These are phyloP conservation scores for Citrus hindsii DNA, from an alignment of 345 rosid genomes.

Conservation along the genomic window DNA sequence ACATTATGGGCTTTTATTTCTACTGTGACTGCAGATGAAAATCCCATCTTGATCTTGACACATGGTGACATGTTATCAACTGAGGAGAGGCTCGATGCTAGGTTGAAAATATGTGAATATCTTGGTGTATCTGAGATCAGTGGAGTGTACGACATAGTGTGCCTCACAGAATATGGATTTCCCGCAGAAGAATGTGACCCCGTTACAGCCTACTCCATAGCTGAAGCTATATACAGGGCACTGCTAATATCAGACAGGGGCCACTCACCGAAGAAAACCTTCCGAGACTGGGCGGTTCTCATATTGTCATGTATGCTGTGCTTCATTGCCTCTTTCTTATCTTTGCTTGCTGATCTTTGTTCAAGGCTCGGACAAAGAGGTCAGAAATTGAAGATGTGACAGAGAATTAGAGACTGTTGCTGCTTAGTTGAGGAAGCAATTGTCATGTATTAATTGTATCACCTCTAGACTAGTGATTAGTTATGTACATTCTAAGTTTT, in stretches of 20 bases:
- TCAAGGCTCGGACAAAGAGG: constrained; percentile 32
- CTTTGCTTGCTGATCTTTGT: constrained; percentile 41
- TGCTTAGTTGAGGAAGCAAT: no score
- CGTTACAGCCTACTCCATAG: constrained; percentile 37
- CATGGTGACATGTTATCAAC: constrained; percentile 52
- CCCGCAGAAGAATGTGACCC: constrained; percentile 54
- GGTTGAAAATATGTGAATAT: constrained; percentile 44
- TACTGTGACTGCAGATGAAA: constrained; percentile 39
- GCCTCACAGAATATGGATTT: constrained; percentile 56
- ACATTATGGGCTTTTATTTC: neutral
- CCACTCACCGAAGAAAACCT: constrained; percentile 37
- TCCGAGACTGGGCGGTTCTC: constrained; percentile 31
- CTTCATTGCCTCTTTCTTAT: constrained; percentile 32
- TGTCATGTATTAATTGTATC: no score
- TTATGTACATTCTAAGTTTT: no score
- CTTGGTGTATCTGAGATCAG: constrained; percentile 36
- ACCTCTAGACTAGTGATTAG: no score
- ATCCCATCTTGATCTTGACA: constrained; percentile 47
- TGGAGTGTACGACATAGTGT: constrained; percentile 46
- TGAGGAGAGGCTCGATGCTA: constrained; percentile 45
- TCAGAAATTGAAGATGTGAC: constrained; percentile 9
- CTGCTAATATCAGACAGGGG: constrained; percentile 50
- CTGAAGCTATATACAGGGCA: constrained; percentile 50
- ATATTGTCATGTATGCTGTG: constrained; percentile 33
- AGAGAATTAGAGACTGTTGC: neutral